Conservation (phyloP, 2,329 filamentous ascomycete species). For the Apiospora hydei region DNA sequence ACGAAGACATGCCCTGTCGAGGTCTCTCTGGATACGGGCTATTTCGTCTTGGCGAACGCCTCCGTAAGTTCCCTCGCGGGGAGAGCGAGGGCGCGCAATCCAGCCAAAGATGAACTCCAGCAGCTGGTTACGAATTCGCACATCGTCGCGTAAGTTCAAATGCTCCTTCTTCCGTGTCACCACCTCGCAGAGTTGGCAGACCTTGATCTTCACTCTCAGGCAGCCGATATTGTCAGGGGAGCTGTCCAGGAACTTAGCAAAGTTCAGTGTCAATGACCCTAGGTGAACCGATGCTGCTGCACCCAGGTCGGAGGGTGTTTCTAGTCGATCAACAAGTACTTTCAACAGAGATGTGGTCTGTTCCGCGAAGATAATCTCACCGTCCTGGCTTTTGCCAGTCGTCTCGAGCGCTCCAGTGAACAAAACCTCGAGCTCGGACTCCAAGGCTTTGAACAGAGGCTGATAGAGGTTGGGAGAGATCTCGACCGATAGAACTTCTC, state of each 20-base stretch:
- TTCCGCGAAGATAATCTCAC: constrained; percentile 71
- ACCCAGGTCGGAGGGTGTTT: constrained; percentile 68
- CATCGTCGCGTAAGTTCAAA: constrained; percentile 72
- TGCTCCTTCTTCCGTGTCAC: constrained; percentile 73
- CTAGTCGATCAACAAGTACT: constrained; percentile 68
- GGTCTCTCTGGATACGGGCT: constrained; percentile 65
- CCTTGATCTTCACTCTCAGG: constrained; percentile 71
- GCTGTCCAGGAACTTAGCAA: constrained; percentile 71
- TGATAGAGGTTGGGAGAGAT: constrained; percentile 68
- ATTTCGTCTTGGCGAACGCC: constrained; percentile 63
- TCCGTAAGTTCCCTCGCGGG: constrained; percentile 51
- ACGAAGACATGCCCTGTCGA: constrained; percentile 70
- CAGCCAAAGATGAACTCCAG: constrained; percentile 73
- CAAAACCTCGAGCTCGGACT: constrained; percentile 68
- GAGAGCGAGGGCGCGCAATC: constrained; percentile 68
- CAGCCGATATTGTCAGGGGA: constrained; percentile 62
- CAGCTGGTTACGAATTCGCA: constrained; percentile 72
- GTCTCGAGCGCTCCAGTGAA: constrained; percentile 64
- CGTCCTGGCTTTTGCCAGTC: constrained; percentile 59
- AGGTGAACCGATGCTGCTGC: constrained; percentile 70
- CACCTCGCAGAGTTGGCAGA: constrained; percentile 71
- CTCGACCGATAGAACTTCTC: constrained; percentile 71
- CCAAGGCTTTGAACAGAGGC: constrained; percentile 69
- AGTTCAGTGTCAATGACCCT: constrained; percentile 68
- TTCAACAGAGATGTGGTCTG: constrained; percentile 70